Evolutionary conservation across 768 basidiomycete genomes (phyloP), one percentile per base, ranked within the genome.

Genomic region (Candolleomyces aberdarensis): DNA sequence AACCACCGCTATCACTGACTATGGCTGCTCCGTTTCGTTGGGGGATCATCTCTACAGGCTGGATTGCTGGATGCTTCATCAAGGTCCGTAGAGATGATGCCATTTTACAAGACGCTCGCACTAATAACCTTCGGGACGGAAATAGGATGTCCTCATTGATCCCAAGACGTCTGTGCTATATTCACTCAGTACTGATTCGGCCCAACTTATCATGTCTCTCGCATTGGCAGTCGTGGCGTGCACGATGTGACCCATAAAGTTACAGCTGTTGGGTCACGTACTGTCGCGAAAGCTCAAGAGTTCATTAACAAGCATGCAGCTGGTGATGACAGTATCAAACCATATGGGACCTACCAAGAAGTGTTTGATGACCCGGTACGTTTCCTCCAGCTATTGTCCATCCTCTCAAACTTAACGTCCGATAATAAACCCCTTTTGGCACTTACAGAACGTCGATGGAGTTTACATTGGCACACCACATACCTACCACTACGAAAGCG

Each of bases 41-140:
- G 94, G 93, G 94, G 17, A 91, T 95, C 64, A 88, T 96, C 63
- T 91, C 92, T 13, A 93, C 92, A 1, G 92, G 91, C 32, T 69
- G 71, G 19, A 95, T 94, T 60, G 85, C 92, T 9, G 76, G 76
- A 32, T 72, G 70, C 11, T 95, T 94, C 70, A 82, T 85, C 11
- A 84, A 83, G 78, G 92, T 89, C 61, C 60, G 74, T 49, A 10
- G 2, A 6, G 3, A 3, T 56, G 7, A 32, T 20, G 26, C 29
- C 29, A 7, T 36, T 31, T 22, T 6, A 1, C 15, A 20, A 5
- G n/a, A 51, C 10, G 14, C 14, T 20, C 14, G 19, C 49, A 14
- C 20, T 31, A 26, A 20, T 29, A 26, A 47, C 20, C 46, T n/a
- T 47, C 20, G 29, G 20, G 8, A 22, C 19, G 19, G n/a, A 20